Evolutionary conservation across 148 eudicot species (phyloP), one percentile per base, ranked within the genome.

Genomic region (Spergularia bocconei): DNA sequence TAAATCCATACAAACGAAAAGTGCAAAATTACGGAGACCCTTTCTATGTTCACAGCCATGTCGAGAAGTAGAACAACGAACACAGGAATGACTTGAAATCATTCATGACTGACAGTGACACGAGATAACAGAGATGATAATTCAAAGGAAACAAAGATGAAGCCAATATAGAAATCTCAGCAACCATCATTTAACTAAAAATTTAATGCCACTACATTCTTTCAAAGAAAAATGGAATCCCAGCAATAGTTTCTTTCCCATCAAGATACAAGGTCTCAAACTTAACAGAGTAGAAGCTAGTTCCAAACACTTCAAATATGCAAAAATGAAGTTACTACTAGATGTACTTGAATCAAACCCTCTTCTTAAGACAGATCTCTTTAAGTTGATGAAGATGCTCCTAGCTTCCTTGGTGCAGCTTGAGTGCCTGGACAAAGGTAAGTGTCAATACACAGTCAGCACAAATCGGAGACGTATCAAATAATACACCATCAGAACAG

Each of bases 361-460:
- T 67, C 59, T 39, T 60, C 29, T 13, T 21, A 50, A 38, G 4
- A 16, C 41, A 67, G 48, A 63, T 13, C 41, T 51, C 67, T 72
- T 82, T 71, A 90, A 57, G 87, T 82, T 55, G 91, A 82, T 61
- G 88, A 84, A 50, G 91, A 88, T 17, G 86, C 86, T 63, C 65
- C 88, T 81, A 84, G 86, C 86, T 83, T 91, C 88, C 93, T 91
- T 67, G 93, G 97, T 41, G 93, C 87, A 54, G 97, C 97, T 85
- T 91, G 82, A 76, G 97, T 91, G 56, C 96, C 96, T 91, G 67
- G 63, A 38, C 48, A 52, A 62, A 61, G 16, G 75, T 5, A 21
- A 39, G 51, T 58, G 58, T 36, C 55, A 69, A 23, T 13, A 44
- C 7, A 17, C 14, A 50, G 15, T 12, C 23, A 62, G 19, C 23